Base-by-base conservation (phyloP, 169 alveolate species). In the Babesia bovis region DNA sequence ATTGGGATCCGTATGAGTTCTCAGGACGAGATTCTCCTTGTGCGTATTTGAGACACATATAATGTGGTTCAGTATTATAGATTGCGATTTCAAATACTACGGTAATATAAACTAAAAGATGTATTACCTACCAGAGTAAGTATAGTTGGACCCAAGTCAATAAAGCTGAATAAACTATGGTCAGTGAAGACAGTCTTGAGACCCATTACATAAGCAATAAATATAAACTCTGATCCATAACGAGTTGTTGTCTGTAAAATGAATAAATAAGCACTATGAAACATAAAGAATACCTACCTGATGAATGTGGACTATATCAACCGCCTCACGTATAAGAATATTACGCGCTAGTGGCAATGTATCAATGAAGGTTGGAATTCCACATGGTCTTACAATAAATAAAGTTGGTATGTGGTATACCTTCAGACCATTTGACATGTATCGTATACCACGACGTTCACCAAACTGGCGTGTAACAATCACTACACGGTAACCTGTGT, bases 111-210 rank as follows among this genome's bases (percentile, higher is more conserved):
- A 58, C 23, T 30, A 33, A 23, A 6, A 12, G 75, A 51, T 88
- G 76, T 68, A 15, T 91, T 91, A 47, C 94, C 56, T 38, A 96
- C 91, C 86, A 95, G 94, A 75, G 95, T 95, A 19, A 95, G 84
- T 72, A 94, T 97, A n/a, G 96, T 95, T 65, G 97, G 94, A 26
- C 98, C 99, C 12, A 93, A 86, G 76, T 96, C 98, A 19, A 96
- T 89, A 71, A 97, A 96, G 42, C 99, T 98, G 85, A 95, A 98
- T 61, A 97, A 90, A n/a, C 99, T 96, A 90, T 98, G 99, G 82
- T 98, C 99, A 12, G 99, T 97, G 87, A 93, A 98, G 23, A 97
- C 98, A 1, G 94, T 87, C 67, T 94, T 92, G 70, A 70, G 68
- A 10, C 91, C 91, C 61, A 88, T 36, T 17, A 85, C 23, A 51